These are phyloP conservation scores for Brassica rapa DNA, from an alignment of 345 rosid species.

Conservation along the genomic window DNA sequence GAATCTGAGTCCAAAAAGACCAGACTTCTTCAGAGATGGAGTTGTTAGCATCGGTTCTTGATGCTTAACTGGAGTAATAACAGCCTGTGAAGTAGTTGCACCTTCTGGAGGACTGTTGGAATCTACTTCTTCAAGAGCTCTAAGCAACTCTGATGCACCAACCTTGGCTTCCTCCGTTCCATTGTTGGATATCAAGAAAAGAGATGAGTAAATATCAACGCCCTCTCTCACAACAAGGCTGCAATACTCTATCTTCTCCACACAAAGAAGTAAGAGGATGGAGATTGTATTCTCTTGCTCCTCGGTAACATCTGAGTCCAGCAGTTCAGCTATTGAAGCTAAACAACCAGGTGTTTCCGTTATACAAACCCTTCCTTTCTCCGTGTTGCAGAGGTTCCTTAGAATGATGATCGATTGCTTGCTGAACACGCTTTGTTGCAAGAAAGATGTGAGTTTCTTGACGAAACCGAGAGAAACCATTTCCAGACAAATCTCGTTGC, in stretches of 20 bases:
- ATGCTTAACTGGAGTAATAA: no score
- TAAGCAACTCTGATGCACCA: not conserved
- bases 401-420: not conserved
- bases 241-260: constrained; percentile 1
- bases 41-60: no score
- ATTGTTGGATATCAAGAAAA: not conserved
- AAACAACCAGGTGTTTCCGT: not conserved
- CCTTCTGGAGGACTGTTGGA: not conserved
- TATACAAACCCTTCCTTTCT: not conserved
- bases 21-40: no score
- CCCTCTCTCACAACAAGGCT: not conserved
- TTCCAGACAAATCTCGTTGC: not conserved
- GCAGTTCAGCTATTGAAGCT: not conserved
- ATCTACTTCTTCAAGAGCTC: not conserved
- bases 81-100: no score
- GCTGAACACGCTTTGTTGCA: not conserved
- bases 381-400: not conserved
- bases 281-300: not conserved
- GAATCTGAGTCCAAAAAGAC: no score
- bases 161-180: not conserved
- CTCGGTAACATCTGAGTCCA: not conserved
- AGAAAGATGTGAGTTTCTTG: not conserved
- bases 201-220: not conserved
- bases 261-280: not conserved
- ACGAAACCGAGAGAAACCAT: not conserved